Conservation (phyloP, 2,329 filamentous ascomycete genomes). For the Cercospora beticola region DNA sequence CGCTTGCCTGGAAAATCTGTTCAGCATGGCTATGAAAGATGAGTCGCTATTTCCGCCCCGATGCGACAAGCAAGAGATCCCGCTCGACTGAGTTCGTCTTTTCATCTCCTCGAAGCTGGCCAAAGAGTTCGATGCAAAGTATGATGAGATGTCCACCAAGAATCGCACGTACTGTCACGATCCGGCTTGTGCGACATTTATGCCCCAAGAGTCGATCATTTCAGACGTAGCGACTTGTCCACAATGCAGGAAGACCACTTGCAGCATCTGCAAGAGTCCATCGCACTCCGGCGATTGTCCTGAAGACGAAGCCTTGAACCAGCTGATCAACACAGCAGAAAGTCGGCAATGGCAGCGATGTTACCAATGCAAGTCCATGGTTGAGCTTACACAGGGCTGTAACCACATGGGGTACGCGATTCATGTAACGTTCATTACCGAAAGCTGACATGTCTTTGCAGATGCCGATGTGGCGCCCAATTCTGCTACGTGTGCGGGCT, state of each 20-base stretch:
- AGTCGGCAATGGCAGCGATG: constrained; percentile 56
- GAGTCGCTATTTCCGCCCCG: constrained; percentile 57
- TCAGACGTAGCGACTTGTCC: constrained; percentile 45
- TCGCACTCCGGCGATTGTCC: constrained; percentile 53
- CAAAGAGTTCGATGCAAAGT: constrained; percentile 45
- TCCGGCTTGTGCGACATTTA: constrained; percentile 49
- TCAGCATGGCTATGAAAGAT: constrained; percentile 48
- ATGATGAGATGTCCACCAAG: constrained; percentile 50
- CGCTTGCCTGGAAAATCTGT: constrained; percentile 49
- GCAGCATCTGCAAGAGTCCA: constrained; percentile 51
- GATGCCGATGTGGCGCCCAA: constrained; percentile 32
- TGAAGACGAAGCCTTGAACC: constrained; percentile 43
- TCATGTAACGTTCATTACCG: too few species aligned
- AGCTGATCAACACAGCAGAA: constrained; percentile 45
- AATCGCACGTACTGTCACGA: constrained; percentile 55
- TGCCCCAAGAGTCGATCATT: constrained; percentile 39
- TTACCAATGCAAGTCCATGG: constrained; percentile 45
- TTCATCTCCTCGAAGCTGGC: constrained; percentile 43
- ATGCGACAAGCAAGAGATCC: constrained; percentile 52
- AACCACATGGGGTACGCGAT: too few species aligned
- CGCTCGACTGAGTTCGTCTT: constrained; percentile 35
- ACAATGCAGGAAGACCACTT: constrained; percentile 49
- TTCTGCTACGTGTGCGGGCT: constrained; percentile 36
- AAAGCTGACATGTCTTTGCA: constrained; percentile 8
- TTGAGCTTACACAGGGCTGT: constrained; percentile 55